Base-by-base conservation (phyloP, 2,329 filamentous ascomycete genomes). In the Sporothrix dimorphospora region DNA sequence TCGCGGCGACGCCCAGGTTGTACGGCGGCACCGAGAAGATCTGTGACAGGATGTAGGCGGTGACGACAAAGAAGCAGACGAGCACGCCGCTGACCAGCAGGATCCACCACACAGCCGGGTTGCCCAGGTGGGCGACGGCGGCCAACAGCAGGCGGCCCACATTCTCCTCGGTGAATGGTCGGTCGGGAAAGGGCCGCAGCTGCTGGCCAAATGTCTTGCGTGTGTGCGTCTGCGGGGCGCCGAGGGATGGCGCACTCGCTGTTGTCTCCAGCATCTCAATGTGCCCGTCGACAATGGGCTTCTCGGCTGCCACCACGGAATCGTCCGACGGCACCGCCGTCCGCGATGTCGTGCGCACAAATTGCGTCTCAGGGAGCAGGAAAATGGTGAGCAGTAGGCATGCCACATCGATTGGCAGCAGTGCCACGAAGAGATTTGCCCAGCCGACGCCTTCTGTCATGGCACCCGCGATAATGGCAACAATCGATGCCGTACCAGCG, bases 1-100 rank as follows among this genome's bases (percentile, higher is more conserved):
- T 81, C 66, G 81, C 76, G 3, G 79, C 78, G 2, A 81, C 78
- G 38, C 77, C 77, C 75, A 85, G 82, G 76, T 81, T 81, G 63
- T 76, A 77, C 0, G 76, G 76, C 6, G 75, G 69, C 2, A 72
- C 72, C 1, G 72, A 72, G 65, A 70, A 76, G 63, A 77, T 74
- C 71, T 76, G 75, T 4, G 75, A 73, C 42, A 71, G 53, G 45
- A 75, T 76, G 70, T 76, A 76, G 40, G 74, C 73, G 19, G 74
- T 70, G 1, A 71, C 73, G 24, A 76, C 74, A 55, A 75, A 76
- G 24, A 72, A 49, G 27, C 72, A 65, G 21, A 77, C 74, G 24
- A 75, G 63, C 21, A 77, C 75, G 24, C 72, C 75, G 71, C 72
- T 74, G 34, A 75, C 75, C 24, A 77, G 72, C 21, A 76, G 55